Conservation (phyloP, 1,284 basidiomycete species). For the Trametes polyzona region DNA sequence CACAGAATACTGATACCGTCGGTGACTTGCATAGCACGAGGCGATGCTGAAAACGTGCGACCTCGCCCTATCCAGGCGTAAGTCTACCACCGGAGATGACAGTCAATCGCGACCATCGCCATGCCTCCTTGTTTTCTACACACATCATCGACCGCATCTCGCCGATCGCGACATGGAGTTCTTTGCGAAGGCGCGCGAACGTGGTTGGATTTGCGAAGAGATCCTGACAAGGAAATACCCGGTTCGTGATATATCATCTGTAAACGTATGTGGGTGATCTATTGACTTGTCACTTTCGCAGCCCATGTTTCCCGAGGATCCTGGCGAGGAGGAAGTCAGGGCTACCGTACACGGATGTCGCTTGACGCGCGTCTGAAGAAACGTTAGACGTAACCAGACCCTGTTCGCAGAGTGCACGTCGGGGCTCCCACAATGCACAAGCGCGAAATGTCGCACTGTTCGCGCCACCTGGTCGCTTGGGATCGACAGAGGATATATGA, state of each 20-base stretch:
- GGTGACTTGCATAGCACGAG: slow-evolving; percentile 63
- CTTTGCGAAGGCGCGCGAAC: slow-evolving; percentile 66
- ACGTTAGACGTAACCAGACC: background rate
- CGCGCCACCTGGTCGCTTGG: too few relatives aligned
- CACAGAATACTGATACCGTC: background rate
- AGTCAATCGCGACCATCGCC: slow-evolving; percentile 39
- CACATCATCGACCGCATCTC: slow-evolving; percentile 88
- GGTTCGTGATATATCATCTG: slow-evolving; percentile 41
- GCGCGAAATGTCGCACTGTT: too few relatives aligned
- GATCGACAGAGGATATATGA: too few relatives aligned
- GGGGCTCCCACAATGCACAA: background rate
- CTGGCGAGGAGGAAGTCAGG: slow-evolving; percentile 74
- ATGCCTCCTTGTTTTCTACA: slow-evolving; percentile 87
- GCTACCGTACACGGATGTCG: slow-evolving; percentile 82
- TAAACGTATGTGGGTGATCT: too few relatives aligned
- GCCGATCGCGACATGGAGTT: slow-evolving; percentile 87
- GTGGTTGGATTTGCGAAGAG: slow-evolving; percentile 80
- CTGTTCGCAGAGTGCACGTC: background rate
- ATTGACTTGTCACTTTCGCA: slow-evolving; percentile 37
- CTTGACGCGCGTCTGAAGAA: slow-evolving; percentile 40
- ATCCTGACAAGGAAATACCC: slow-evolving; percentile 71
- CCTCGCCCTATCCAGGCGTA: slow-evolving; percentile 36
- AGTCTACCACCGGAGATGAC: slow-evolving; percentile 4
- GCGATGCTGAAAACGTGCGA: slow-evolving; percentile 84
- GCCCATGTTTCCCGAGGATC: slow-evolving; percentile 89